Conservation (phyloP, 2,329 filamentous ascomycete species). For the Sporothrix pseudoabietina region DNA sequence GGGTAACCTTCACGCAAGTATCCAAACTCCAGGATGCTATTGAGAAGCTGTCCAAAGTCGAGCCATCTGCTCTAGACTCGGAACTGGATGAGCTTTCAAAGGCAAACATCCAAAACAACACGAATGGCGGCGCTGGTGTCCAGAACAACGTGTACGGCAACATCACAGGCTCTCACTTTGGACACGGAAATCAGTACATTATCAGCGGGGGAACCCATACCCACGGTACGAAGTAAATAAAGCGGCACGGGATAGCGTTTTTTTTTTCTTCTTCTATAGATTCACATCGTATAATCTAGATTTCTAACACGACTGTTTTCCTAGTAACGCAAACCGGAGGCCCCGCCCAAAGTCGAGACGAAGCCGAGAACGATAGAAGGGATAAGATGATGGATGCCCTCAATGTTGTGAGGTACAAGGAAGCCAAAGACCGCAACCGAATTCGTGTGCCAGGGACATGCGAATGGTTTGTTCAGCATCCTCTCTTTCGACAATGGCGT, state of each 20-base stretch:
- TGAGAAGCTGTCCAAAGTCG: background rate
- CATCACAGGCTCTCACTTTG: background rate
- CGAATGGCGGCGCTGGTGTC: background rate
- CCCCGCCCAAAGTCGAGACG: too few species aligned
- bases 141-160: slow-evolving; percentile 2
- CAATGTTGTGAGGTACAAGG: background rate
- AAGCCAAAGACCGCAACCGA: background rate
- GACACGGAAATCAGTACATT: background rate
- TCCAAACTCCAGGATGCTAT: background rate
- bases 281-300: too few species aligned
- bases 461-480: background rate
- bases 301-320: too few species aligned
- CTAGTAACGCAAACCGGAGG: too few species aligned
- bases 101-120: background rate
- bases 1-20: background rate
- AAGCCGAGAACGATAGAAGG: background rate
- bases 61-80: background rate
- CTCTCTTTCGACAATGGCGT: background rate
- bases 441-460: background rate
- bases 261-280: too few species aligned
- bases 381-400: background rate
- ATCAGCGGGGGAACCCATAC: background rate
- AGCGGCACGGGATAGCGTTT: too few species aligned
- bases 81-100: background rate
- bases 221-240: background rate